Conservation (phyloP, 2,329 filamentous ascomycete genomes). For the Arthrobotrys conoides region DNA sequence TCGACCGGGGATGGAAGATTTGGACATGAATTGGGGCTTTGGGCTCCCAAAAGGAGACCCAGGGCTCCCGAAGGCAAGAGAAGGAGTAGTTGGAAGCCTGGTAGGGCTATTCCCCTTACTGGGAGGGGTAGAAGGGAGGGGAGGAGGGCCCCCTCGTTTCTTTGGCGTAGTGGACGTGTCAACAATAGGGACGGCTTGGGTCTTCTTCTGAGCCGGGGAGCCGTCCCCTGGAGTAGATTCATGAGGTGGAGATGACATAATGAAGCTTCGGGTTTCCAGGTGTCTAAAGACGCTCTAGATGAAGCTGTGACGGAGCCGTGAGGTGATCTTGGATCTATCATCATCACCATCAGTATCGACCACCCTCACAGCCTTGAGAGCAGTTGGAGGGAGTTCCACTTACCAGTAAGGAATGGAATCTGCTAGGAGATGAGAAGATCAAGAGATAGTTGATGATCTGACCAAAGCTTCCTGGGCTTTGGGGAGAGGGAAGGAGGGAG, state of each 20-base stretch:
- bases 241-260: background rate
- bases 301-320: background rate
- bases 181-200: background rate
- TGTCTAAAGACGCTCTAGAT: background rate
- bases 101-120: background rate
- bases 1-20: constrained; percentile 21
- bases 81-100: background rate
- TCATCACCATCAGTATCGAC: background rate
- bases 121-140: background rate
- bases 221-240: background rate
- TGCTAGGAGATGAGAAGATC: background rate
- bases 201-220: background rate
- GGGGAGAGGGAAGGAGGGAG: too few species aligned
- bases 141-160: background rate
- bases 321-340: background rate
- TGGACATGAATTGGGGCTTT: constrained; percentile 35
- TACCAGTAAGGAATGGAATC: background rate
- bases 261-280: background rate
- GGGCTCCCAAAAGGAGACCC: constrained; percentile 23
- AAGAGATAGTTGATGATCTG: background rate
- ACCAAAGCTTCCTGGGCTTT: constrained; percentile 3
- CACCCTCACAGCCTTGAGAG: background rate
- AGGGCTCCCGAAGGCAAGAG: constrained; percentile 17
- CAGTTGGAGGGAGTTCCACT: background rate
- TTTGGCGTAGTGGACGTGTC: background rate